phyloP scores from a whole-genome alignment of 805 yeast species.

The Candida caryicola region DNA sequence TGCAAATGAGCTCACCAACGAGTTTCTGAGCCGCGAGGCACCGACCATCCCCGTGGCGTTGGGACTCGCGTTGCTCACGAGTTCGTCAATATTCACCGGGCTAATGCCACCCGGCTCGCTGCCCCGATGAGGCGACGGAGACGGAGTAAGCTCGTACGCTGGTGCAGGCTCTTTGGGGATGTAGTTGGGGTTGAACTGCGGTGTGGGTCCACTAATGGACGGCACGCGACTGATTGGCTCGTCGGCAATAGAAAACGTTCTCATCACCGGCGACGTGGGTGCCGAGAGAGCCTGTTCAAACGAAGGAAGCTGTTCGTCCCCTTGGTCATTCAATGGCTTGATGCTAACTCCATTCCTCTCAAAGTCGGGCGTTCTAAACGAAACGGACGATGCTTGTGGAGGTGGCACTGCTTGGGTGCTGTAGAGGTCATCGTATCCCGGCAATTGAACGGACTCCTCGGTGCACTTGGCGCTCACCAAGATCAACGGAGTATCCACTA shows the following conservation, averaged over 20 bases:
- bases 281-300: conserved; percentile 68
- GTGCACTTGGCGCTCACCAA: conserved; percentile 41
- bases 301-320: conserved; percentile 46
- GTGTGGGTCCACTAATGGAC: conserved; percentile 18
- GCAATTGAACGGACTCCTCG: conserved; percentile 40
- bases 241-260: conserved; percentile 39
- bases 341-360: conserved; percentile 31
- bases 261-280: conserved; percentile 27
- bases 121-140: conserved; percentile 3
- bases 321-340: conserved; percentile 20
- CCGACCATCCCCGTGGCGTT: conserved; percentile 8
- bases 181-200: background rate
- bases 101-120: background rate
- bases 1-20: conserved; percentile 35
- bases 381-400: conserved; percentile 12
- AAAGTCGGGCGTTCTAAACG: conserved; percentile 36
- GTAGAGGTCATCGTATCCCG: conserved; percentile 33
- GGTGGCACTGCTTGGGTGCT: background rate
- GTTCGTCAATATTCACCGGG: conserved; percentile 25
- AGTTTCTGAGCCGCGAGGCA: conserved; percentile 24
- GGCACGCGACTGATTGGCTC: conserved; percentile 37
- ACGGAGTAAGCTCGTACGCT: conserved; percentile 23
- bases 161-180: conserved; percentile 32
- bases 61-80: conserved; percentile 16
- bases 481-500: conserved; percentile 73